A percentile compares a stretch with the other conserved stretches of the same genome.
These are phyloP conservation scores for Neonectria punicea DNA, from an alignment of 2,329 filamentous ascomycete species.

Conservation along the genomic window DNA sequence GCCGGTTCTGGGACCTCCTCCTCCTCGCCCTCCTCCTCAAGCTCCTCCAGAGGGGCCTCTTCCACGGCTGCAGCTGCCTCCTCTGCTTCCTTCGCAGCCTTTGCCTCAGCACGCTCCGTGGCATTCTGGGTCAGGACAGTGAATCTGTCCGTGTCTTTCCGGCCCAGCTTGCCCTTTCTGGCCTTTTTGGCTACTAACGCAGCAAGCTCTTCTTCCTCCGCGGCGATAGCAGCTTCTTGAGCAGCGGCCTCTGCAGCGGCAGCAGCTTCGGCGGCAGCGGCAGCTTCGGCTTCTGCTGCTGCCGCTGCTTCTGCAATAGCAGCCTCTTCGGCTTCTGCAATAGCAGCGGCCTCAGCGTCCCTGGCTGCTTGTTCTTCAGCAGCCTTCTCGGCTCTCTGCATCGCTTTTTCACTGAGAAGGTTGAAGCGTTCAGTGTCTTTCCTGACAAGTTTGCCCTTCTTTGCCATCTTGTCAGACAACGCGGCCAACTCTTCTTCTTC, in stretches of 20 bases:
- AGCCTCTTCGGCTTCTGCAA: constrained; percentile 27
- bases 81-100: constrained; percentile 34
- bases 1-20: constrained; percentile 11
- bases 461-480: constrained; percentile 35
- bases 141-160: constrained; percentile 40
- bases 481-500: constrained; percentile 38
- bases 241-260: constrained; percentile 36
- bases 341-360: constrained; percentile 43
- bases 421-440: constrained; percentile 37
- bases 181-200: constrained; percentile 49
- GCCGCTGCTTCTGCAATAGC: constrained; percentile 25
- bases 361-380: constrained; percentile 45
- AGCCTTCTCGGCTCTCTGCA: constrained; percentile 39
- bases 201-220: constrained; percentile 55
- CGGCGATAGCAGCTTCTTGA: constrained; percentile 38
- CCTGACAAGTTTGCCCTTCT: constrained; percentile 37
- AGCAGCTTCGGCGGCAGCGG: constrained; percentile 38
- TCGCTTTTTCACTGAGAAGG: constrained; percentile 32
- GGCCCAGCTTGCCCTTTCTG: constrained; percentile 49
- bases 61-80: constrained; percentile 12
- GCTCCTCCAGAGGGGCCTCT: constrained; percentile 13
- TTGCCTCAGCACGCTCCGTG: constrained; percentile 30
- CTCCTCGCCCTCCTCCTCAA: constrained; percentile 1
- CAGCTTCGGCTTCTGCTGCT: constrained; percentile 50
- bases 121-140: constrained; percentile 30